Conservation (phyloP, 495 filamentous ascomycete genomes). For the Darksidea phi region DNA sequence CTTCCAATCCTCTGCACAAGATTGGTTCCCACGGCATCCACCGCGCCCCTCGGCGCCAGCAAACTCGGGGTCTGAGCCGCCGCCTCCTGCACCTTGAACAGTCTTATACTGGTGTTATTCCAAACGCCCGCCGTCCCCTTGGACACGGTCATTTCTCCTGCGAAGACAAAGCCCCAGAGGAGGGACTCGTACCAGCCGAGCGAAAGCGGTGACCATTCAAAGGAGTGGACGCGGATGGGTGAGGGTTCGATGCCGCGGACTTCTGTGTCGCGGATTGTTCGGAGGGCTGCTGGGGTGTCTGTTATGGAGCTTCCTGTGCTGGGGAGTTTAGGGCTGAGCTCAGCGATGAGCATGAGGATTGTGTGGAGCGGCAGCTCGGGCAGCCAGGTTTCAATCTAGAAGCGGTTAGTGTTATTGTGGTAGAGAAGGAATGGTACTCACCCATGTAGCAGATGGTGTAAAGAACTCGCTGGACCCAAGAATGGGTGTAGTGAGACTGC, state of each 20-base stretch:
- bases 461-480: constrained; percentile 59
- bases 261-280: constrained; percentile 36
- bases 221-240: constrained; percentile 76
- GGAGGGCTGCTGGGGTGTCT: constrained; percentile 33
- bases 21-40: constrained; percentile 92
- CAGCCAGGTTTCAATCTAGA: constrained; percentile 90
- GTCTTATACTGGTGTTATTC: constrained; percentile 83
- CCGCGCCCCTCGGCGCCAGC: constrained; percentile 81
- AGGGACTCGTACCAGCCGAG: constrained; percentile 96
- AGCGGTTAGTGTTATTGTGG: constrained; percentile 18
- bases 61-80: constrained; percentile 76
- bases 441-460: constrained; percentile 72
- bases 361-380: constrained; percentile 89
- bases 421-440: constrained; percentile 42
- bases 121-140: constrained; percentile 92
- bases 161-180: constrained; percentile 94
- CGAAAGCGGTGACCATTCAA: constrained; percentile 90
- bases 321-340: constrained; percentile 52
- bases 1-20: constrained; percentile 84
- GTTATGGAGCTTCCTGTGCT: constrained; percentile 46
- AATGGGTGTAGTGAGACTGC: constrained; percentile 60
- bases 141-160: constrained; percentile 80
- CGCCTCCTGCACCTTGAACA: constrained; percentile 88
- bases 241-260: constrained; percentile 70
- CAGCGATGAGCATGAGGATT: constrained; percentile 72